Evolutionary conservation across 306 rosid species (phyloP).

Genomic region (Medicago truncatula): MtrunA17r5.0-ANR NC_053048.1:24118001-24118500

Average conservation of each 20-base stretch:
- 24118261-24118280: constrained; percentile 77
- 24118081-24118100: constrained; percentile 75
- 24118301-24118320: constrained; percentile 88
- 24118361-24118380: constrained; percentile 26
- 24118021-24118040: constrained; percentile 14
- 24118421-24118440: constrained; percentile 80
- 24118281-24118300: constrained; percentile 92
- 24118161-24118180: constrained; percentile 4
- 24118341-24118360: constrained; percentile 8
- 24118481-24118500: constrained; percentile 74
- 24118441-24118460: constrained; percentile 81
- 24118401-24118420: constrained; percentile 26
- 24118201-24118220: constrained; percentile 1
- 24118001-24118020: constrained; percentile 15
- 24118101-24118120: constrained; percentile 89
- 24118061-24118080: constrained; percentile 78
- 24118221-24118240: constrained; percentile 42
- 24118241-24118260: constrained; percentile 72
- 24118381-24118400: constrained; percentile 37
- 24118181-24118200: constrained; percentile 9
- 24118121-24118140: constrained; percentile 53
- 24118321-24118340: constrained; percentile 23
- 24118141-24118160: constrained; percentile 18
- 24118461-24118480: constrained; percentile 88
- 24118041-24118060: constrained; percentile 14